These are phyloP conservation scores for Nepenthes gracilis DNA, from an alignment of 148 eudicot species.

Conservation along the genomic window DNA sequence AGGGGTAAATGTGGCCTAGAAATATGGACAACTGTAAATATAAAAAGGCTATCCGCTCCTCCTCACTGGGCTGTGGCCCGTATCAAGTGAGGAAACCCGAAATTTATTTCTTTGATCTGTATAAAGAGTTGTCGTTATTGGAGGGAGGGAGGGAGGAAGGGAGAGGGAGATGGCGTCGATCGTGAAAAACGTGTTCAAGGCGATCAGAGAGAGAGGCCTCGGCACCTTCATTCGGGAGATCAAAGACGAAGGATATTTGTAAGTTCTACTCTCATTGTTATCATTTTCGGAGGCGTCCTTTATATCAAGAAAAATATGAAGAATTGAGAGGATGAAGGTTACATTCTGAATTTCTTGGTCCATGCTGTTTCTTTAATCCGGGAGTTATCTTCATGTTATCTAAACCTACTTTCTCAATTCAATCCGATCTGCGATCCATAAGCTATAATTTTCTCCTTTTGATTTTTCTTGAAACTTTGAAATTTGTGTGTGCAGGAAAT, in stretches of 20 bases:
- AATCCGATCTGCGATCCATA: not conserved
- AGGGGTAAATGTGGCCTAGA: too few relatives aligned
- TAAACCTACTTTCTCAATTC: too few relatives aligned
- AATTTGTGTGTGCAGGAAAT: slow-evolving; percentile 34
- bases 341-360: not conserved
- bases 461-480: not conserved
- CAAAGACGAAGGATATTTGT: slow-evolving; percentile 68
- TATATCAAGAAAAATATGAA: not conserved
- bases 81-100: too few relatives aligned
- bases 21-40: too few relatives aligned
- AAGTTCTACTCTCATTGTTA: slow-evolving; percentile 7
- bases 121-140: not conserved
- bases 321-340: not conserved
- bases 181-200: slow-evolving; percentile 38
- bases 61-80: too few relatives aligned
- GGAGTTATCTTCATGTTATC: too few relatives aligned
- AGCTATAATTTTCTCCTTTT: not conserved
- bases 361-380: too few relatives aligned
- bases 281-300: not conserved
- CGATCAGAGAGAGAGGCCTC: slow-evolving; percentile 66
- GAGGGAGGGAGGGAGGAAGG: slow-evolving; percentile 4
- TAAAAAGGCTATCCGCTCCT: too few relatives aligned
- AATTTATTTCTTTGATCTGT: too few relatives aligned
- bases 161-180: slow-evolving; percentile 59
- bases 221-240: slow-evolving; percentile 49